Base-by-base conservation (phyloP, 2,329 filamentous ascomycete genomes). In the Ophiostoma novo-ulmi region DNA sequence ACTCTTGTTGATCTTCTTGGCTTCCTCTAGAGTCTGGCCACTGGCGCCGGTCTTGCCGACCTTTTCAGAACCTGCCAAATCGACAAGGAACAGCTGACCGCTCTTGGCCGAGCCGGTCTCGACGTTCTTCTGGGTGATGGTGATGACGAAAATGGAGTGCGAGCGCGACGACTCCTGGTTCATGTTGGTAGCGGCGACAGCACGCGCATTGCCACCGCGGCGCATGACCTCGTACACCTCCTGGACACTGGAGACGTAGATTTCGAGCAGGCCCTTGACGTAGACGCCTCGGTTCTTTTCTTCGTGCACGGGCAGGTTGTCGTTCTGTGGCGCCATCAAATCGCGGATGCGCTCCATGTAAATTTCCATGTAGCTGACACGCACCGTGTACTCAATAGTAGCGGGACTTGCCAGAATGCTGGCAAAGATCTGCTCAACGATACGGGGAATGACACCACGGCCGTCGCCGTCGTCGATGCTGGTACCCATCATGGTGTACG, bases 1-100 rank as follows among this genome's bases (percentile, higher is more conserved):
- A 85, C 93, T 97, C 86, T 98, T 98, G 87, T 99, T 99, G 86
- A 99, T 99, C 86, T 99, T 99, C 85, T 98, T 98, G 73, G 95
- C 95, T 80, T 99, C 95, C 80, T 98, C 95, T 63, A 99, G 85
- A 5, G 94, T 98, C 81, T 98, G 95, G 71, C 95, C 95, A 79
- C 93, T 97, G 73, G 95, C 95, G 76, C 95, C 95, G 39, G 95
- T 99, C 86, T 99, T 98, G 79, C 95, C 94, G 69, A 98, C 93
- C 83, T 98, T 98, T 82, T 99, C 95, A 78, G 93, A 97, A 85
- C 95, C 95, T 69, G 95, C 95, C 84, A 99, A 84, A 89, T 99
- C 95, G 74, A 99, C 95, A 79, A 99, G 84, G 85, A 97, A 98
- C 31, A 99, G 88, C 81, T 97, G 93, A 71, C 95, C 95, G 78